Evolutionary conservation across 371 early-diverging fungal species (phyloP), one percentile per base, ranked within the genome.

Genomic region (Thermomucor indicae-seudaticae): DNA sequence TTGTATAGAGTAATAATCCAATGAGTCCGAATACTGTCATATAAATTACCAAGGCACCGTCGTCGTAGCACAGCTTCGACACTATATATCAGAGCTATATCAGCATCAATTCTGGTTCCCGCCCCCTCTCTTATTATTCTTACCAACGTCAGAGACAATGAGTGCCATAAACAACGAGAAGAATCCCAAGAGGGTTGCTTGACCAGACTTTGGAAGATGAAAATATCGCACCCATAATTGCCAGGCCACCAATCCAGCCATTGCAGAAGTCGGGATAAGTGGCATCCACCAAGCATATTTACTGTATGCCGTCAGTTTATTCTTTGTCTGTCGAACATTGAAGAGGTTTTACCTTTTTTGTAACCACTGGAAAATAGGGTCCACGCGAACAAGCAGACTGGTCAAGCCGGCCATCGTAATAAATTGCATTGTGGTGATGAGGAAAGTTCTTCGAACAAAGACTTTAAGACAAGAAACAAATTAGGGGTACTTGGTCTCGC

Each of bases 221-320:
- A 65, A 65, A 32, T 75, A 68, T 10, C 64, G 61, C 19, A 60
- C 43, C 75, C 75, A 75, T 19, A 75, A 51, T 20, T 65, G 62
- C 69, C 69, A 70, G 20, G 61, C 57, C 11, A 55, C 35, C 4
- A 64, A 31, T 0, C 53, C 27, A 17, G 62, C 52, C 0, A 64
- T 23, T 4, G 67, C 6, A n/a, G 55, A 41, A 3, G 58, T 49
- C 2, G 67, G 69, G 24, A 65, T 37, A 14, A 75, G 38, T 4
- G 64, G 51, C 7, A 64, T 45, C 69, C 66, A 67, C 69, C 69
- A 68, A 16, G 58, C 56, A 46, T 62, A 66, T 39, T 55, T 57
- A 47, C 69, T 66, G 40, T 20, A 20, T 16, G 14, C 10, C 7
- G 6, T 8, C 7, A 42, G 11, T 20, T 29, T 19, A 20, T 29